Conservation (phyloP, 2,329 filamentous ascomycete genomes). For the Neopestalotiopsis sp. region DNA sequence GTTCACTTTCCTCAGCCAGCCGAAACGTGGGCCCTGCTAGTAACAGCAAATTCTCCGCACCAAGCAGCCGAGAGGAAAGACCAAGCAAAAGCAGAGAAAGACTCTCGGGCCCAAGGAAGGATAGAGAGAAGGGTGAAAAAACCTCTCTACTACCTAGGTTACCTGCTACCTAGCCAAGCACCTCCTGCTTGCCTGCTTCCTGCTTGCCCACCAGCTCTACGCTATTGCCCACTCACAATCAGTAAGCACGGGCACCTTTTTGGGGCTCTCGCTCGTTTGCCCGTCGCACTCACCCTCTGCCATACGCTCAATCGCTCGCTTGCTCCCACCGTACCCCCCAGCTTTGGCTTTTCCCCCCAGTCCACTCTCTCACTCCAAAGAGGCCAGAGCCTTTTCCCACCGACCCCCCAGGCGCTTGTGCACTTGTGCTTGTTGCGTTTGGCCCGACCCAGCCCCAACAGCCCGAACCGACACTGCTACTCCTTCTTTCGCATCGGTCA, state of each 20-base stretch:
- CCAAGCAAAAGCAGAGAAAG: not conserved
- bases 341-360: not conserved
- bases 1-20: conserved; percentile 4
- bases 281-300: conserved; percentile 1
- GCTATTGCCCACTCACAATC: not conserved
- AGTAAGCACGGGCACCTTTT: not conserved
- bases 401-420: conserved; percentile 2
- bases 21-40: conserved; percentile 16
- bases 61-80: not conserved
- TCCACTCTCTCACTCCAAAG: not conserved
- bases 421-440: conserved; percentile 16
- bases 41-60: conserved; percentile 17
- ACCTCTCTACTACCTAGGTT: too few relatives aligned
- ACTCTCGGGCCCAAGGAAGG: not conserved
- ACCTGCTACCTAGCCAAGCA: not conserved
- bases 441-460: conserved; percentile 21
- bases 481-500: conserved; percentile 25
- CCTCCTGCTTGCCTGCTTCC: not conserved
- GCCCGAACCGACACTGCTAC: conserved; percentile 20
- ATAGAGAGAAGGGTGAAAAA: not conserved
- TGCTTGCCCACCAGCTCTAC: not conserved
- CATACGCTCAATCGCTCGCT: not conserved
- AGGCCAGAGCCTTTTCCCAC: not conserved
- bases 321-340: not conserved
- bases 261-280: not conserved